Evolutionary conservation across 2,329 filamentous ascomycete species (phyloP).

Genomic region (Keithomyces neogunnii): DNA sequence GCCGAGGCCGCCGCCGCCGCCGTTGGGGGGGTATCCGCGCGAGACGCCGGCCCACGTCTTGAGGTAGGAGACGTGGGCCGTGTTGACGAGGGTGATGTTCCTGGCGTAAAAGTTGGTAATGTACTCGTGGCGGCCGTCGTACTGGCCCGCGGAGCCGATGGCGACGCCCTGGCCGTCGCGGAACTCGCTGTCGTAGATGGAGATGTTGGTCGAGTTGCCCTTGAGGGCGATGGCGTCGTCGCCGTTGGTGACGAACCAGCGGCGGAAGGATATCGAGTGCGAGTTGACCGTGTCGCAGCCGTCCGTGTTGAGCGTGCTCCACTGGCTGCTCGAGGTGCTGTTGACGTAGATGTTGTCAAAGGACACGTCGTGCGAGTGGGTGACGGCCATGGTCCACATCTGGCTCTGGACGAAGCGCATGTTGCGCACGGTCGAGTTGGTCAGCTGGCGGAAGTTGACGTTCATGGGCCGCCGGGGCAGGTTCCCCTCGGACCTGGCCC

Average conservation of each 20-base stretch:
- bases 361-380: constrained; percentile 35
- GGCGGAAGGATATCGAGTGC: constrained; percentile 40
- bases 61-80: constrained; percentile 40
- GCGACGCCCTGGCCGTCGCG: constrained; percentile 43
- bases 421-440: constrained; percentile 37
- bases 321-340: constrained; percentile 29
- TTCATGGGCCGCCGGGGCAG: constrained; percentile 43
- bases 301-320: constrained; percentile 30
- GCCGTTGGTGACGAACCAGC: constrained; percentile 42
- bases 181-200: constrained; percentile 39
- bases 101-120: constrained; percentile 39
- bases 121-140: constrained; percentile 35
- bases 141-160: constrained; percentile 50
- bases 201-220: constrained; percentile 46
- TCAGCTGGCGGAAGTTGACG: constrained; percentile 34
- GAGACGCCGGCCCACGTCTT: constrained; percentile 51
- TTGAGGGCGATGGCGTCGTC: constrained; percentile 48
- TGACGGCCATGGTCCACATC: constrained; percentile 52
- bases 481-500: constrained; percentile 34
- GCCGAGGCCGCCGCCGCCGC: constrained; percentile 47
- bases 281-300: constrained; percentile 44
- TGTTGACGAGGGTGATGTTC: constrained; percentile 38
- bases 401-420: constrained; percentile 46
- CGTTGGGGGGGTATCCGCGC: constrained; percentile 45
- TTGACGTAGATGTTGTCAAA: constrained; percentile 46